Base-by-base conservation (phyloP, 1,139 yeast species). In the Yamadazyma spencermartinsiae region DNA sequence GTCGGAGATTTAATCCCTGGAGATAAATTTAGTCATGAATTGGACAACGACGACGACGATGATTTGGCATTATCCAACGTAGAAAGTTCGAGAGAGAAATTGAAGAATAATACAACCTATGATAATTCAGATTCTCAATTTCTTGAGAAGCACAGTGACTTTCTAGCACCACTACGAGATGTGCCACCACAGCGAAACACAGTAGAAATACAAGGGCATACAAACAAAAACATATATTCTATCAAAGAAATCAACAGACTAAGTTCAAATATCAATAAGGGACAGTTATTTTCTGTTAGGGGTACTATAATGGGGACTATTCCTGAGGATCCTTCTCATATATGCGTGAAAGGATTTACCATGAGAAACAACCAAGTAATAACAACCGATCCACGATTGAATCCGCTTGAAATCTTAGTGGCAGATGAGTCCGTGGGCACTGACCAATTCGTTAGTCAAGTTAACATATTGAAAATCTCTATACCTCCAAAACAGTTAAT, bases 311-410 rank as follows among this genome's bases (percentile, higher is more conserved):
- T 49, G 0, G 64, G 54, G 1, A 41, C 49, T 4, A 42, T 49
- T 6, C 69, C 70, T 1, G 36, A 38, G 4, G 62, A 61, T 36
- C 48, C 56, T 45, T 38, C 52, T 4, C 55, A 55, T 13, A 38
- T 58, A 2, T 61, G 65, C 39, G 50, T 54, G n/a, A 64, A 64
- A 36, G 36, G 49, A 8, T 63, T 54, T 42, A 45, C 44, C 2
- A 15, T 32, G 9, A 41, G 45, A 31, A n/a, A 25, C 2, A 27
- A 36, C 6, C 16, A 36, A 2, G 33, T 35, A 10, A 41, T 31
- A 14, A 36, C 50, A 4, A 38, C 55, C 2, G 70, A 64, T 43
- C 70, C 69, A 1, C 37, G 26, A 4, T 31, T 51, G 16, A 44
- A 59, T 26, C 52, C 47, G 3, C 31, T 64, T 7, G 64, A 61